A percentile compares a stretch with the other conserved stretches of the same genome.
phyloP scores from a whole-genome alignment of 1,284 basidiomycete genomes.

The Irpex lacteus region DNA sequence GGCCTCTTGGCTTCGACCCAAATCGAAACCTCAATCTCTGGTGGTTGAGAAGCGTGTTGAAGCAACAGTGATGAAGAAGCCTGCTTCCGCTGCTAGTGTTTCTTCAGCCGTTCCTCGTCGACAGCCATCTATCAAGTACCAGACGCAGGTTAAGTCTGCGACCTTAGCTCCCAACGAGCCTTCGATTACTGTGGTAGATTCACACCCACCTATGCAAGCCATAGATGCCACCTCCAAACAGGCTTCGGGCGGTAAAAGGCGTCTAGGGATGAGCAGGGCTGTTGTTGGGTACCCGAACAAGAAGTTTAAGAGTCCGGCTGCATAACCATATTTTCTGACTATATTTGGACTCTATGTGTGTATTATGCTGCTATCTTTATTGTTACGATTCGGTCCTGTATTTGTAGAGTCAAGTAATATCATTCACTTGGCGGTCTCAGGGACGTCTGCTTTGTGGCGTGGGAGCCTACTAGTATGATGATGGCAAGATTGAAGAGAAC shows the following conservation, averaged over 20 bases:
- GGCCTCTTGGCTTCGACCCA: neutral
- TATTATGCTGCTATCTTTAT: neutral
- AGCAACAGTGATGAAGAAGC: neutral
- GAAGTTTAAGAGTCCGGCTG: slow-evolving; percentile 53
- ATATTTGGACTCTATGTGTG: neutral
- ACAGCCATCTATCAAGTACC: no score
- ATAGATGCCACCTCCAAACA: slow-evolving; percentile 11
- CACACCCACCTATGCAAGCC: neutral
- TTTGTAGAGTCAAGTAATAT: no score
- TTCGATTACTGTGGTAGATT: no score
- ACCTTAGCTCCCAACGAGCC: no score
- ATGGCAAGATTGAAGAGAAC: no score
- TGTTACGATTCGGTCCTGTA: neutral
- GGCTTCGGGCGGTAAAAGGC: slow-evolving; percentile 41
- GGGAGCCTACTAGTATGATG: no score
- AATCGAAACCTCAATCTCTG: neutral
- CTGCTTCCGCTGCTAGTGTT: neutral
- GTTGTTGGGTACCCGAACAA: slow-evolving; percentile 58
- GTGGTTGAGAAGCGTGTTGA: neutral
- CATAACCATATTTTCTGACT: neutral
- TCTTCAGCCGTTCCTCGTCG: no score
- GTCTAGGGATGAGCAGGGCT: slow-evolving; percentile 57
- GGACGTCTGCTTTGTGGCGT: no score
- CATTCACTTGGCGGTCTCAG: no score
- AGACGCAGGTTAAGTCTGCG: no score